Evolutionary conservation across 768 basidiomycete species (phyloP).

Genomic region (Tricholoma flavovirens): DNA sequence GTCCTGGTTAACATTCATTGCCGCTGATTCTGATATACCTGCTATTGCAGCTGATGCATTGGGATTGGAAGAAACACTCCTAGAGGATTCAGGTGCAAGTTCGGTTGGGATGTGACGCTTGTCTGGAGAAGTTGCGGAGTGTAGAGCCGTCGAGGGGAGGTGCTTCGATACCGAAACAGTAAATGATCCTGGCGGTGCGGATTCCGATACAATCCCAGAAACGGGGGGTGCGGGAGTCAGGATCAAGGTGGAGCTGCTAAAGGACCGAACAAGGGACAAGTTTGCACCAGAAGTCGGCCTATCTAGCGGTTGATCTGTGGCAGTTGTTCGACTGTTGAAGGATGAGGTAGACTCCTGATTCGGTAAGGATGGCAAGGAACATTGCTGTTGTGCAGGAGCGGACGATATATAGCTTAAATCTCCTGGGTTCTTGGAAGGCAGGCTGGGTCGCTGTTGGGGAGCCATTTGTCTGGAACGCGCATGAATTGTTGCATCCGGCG

Average conservation of each 20-base stretch:
- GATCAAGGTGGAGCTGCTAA: not conserved
- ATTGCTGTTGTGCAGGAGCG: not conserved
- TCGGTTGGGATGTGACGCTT: not conserved
- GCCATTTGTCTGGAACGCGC: not conserved
- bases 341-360: not conserved
- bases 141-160: not conserved
- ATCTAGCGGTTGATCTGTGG: not conserved
- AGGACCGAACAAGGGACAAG: not conserved
- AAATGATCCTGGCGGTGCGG: not conserved
- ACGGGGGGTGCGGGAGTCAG: not conserved
- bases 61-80: not conserved
- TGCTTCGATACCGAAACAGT: not conserved
- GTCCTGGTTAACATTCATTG: not conserved
- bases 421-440: not conserved
- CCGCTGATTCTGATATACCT: not conserved
- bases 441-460: not conserved
- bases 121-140: not conserved
- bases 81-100: not conserved
- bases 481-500: not conserved
- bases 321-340: not conserved
- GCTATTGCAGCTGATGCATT: not conserved
- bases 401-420: not conserved
- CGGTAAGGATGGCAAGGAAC: not conserved
- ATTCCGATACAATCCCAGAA: not conserved
- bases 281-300: not conserved